Conservation (phyloP, 495 filamentous ascomycete genomes). For the Neurospora sp. region DNA sequence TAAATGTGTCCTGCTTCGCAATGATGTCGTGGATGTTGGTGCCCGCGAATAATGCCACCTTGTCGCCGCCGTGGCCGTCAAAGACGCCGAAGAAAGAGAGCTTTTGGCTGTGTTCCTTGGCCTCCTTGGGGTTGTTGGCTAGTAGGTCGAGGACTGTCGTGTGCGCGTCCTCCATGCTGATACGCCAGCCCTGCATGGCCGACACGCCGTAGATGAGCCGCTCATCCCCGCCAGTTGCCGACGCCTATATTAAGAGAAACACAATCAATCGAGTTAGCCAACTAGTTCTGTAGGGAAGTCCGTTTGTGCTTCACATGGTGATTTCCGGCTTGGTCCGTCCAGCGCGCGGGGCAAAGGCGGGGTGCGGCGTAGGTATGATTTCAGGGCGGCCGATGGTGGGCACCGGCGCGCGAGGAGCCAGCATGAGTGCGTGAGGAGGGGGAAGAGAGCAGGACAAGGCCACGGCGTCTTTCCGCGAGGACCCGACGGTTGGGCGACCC, state of each 20-base stretch:
- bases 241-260: slow-evolving; percentile 48
- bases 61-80: slow-evolving; percentile 94
- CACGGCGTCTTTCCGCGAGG: not conserved
- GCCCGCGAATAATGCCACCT: slow-evolving; percentile 87
- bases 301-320: not conserved
- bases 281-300: not conserved
- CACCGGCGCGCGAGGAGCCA: not conserved
- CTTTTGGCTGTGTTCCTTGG: slow-evolving; percentile 56
- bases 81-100: slow-evolving; percentile 97
- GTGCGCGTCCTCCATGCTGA: slow-evolving; percentile 98
- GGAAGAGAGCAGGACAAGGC: not conserved
- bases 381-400: slow-evolving; percentile 8
- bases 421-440: not conserved
- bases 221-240: slow-evolving; percentile 84
- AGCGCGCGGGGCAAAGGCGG: not conserved
- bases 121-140: slow-evolving; percentile 45
- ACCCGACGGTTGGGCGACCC: not conserved
- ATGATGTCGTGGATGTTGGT: slow-evolving; percentile 91
- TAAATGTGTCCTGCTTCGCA: slow-evolving; percentile 86
- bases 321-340: not conserved
- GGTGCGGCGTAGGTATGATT: not conserved
- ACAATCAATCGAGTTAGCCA: slow-evolving; percentile 9
- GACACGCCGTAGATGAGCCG: slow-evolving; percentile 87
- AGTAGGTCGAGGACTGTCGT: slow-evolving; percentile 80
- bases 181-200: slow-evolving; percentile 99